Percentiles rank a stretch among this genome's conserved stretches.
phyloP scores from a whole-genome alignment of 2,329 filamentous ascomycete genomes.

The Tolypocladium tundrense region DNA sequence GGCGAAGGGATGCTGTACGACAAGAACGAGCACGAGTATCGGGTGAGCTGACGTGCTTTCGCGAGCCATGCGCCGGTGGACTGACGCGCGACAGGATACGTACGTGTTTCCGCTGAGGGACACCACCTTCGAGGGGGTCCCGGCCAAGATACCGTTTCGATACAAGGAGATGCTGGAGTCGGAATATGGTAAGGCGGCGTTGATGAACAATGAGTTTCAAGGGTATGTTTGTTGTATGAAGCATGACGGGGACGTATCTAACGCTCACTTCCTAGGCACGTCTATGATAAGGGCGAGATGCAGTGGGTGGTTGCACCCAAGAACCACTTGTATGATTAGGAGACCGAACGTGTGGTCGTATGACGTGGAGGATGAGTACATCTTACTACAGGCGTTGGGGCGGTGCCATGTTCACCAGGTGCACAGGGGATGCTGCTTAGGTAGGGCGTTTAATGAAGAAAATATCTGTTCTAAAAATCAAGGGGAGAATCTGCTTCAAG shows the following conservation, averaged over 20 bases:
- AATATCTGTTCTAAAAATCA: too few relatives aligned
- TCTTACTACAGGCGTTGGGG: not conserved
- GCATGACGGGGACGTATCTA: conserved; percentile 5
- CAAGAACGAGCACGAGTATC: conserved; percentile 41
- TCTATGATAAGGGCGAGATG: conserved; percentile 28
- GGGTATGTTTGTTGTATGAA: conserved; percentile 27
- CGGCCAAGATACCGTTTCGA: conserved; percentile 54
- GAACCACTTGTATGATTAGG: not conserved
- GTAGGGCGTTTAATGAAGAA: too few relatives aligned
- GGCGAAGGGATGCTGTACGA: conserved; percentile 36
- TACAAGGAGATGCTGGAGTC: conserved; percentile 48
- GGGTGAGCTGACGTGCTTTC: conserved; percentile 18
- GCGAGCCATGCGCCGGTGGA: not conserved
- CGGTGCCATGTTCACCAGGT: not conserved
- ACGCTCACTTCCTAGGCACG: conserved; percentile 19
- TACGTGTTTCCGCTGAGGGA: conserved; percentile 61
- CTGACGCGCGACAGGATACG: conserved; percentile 27
- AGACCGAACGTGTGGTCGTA: not conserved
- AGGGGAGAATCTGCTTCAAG: too few relatives aligned
- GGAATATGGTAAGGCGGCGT: conserved; percentile 44
- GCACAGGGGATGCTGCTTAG: not conserved
- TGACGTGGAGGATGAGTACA: not conserved
- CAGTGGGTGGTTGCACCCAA: conserved; percentile 15
- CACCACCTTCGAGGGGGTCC: conserved; percentile 56
- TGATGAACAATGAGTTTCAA: conserved; percentile 41